Evolutionary conservation across 495 filamentous ascomycete species (phyloP), one percentile per base, ranked within the genome.

Genomic region (Pyrenula aspistea): DNA sequence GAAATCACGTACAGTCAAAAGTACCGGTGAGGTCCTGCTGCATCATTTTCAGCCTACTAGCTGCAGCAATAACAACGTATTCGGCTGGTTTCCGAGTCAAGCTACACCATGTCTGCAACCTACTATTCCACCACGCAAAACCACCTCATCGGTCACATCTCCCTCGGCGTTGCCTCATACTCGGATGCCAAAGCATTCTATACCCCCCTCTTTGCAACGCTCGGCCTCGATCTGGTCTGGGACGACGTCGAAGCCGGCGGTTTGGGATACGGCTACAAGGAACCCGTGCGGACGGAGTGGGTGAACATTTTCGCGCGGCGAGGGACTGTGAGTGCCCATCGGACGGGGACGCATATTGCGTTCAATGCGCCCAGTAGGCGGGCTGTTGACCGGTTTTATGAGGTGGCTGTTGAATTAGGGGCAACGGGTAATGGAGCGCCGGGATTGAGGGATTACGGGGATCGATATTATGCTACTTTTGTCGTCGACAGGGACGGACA

Each of bases 401-500:
- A 62, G 11, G 57, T 56, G 21, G 73, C 67, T 1, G n/a, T 74
- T 0, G 61, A 59, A 49, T 60, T 59, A 15, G 73, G 71, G 0
- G 73, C 68, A 2, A 59, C 8, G 12, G 59, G 63, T 51, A 67
- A 71, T 57, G 72, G 73, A 0, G 48, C 57, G 50, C 73, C 73
- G 0, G 73, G 73, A 0, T 24, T 71, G 36, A 65, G 73, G 51
- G 54, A 61, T 4, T 74, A 74, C 55, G 66, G 67, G 20, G 53
- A 53, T 22, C 42, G 60, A 12, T 75, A 76, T n/a, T 74, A 69
- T 57, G 73, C 68, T 4, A 69, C 69, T 19, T 76, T 68, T 62
- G 68, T 76, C 47, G 53, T 69, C 1, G 72, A 73, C 63, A 61
- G 64, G 0, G 67, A 73, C 59, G 73, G 73, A 1, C 70, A 66